Conservation (phyloP, 1,284 basidiomycete genomes). For the Phaffia rhodozyma region DNA sequence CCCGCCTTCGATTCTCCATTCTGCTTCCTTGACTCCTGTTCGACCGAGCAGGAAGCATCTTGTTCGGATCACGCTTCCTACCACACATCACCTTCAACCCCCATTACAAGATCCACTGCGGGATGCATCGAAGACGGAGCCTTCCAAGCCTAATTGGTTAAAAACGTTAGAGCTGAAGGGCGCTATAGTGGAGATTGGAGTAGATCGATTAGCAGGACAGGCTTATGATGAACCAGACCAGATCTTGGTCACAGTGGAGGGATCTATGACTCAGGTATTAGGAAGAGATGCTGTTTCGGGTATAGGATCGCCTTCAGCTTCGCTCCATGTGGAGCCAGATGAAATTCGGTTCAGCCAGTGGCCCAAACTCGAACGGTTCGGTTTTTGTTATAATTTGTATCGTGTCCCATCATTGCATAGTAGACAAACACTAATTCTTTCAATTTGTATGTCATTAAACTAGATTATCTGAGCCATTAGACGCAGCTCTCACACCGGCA, state of each 20-base stretch:
- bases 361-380: too few species aligned
- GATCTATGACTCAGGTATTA: conserved; percentile 42
- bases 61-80: conserved; percentile 63
- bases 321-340: too few species aligned
- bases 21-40: conserved; percentile 39
- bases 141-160: conserved; percentile 62
- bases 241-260: conserved; percentile 43
- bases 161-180: conserved; percentile 54
- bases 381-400: too few species aligned
- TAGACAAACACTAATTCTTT: too few species aligned
- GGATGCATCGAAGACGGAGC: conserved; percentile 38
- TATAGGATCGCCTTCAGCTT: too few species aligned
- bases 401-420: too few species aligned
- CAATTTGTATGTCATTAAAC: too few species aligned
- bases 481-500: too few species aligned
- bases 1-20: conserved; percentile 65
- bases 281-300: not conserved
- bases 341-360: too few species aligned
- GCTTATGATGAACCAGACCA: conserved; percentile 16
- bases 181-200: conserved; percentile 49
- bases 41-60: conserved; percentile 49
- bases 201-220: conserved; percentile 38
- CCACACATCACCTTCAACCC: conserved; percentile 55
- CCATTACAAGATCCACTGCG: conserved; percentile 63
- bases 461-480: too few species aligned